Percentiles rank a stretch among this genome's conserved stretches.
phyloP scores from a whole-genome alignment of 305 asterid species.

The Fraxinus latifolia region DNA sequence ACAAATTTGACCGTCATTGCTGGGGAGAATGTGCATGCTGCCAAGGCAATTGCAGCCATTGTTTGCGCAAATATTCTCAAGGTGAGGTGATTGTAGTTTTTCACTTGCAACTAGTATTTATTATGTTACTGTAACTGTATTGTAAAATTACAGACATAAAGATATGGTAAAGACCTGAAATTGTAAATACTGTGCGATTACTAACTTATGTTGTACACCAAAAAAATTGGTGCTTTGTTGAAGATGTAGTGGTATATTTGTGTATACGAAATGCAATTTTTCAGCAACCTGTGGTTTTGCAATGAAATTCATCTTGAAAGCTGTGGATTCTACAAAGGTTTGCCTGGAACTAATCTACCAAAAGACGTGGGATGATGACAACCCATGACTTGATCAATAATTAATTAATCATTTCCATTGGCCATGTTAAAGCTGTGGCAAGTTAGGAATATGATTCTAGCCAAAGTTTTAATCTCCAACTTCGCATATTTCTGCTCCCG shows the following conservation, averaged over 20 bases:
- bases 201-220: background rate
- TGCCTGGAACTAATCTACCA: background rate
- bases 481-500: constrained; percentile 7
- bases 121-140: constrained; percentile 25
- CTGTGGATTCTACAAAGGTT: background rate
- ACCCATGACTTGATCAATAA: background rate
- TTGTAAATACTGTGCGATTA: constrained; percentile 27
- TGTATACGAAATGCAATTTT: background rate
- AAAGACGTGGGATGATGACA: background rate
- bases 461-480: background rate
- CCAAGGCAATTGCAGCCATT: constrained; percentile 66
- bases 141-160: background rate
- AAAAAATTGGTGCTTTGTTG: background rate
- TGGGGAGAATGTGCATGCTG: constrained; percentile 78
- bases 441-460: constrained; percentile 5
- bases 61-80: constrained; percentile 69
- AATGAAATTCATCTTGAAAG: constrained; percentile 4
- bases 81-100: constrained; percentile 86
- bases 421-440: constrained; percentile 14
- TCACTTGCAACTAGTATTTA: constrained; percentile 21
- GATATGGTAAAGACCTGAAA: background rate
- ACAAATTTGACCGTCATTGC: constrained; percentile 87
- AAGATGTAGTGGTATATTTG: background rate
- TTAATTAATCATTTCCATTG: background rate
- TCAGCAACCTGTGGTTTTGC: background rate